Evolutionary conservation across 2,329 filamentous ascomycete species (phyloP), one percentile per base, ranked within the genome.

Genomic region (Ophiostoma montium): DNA sequence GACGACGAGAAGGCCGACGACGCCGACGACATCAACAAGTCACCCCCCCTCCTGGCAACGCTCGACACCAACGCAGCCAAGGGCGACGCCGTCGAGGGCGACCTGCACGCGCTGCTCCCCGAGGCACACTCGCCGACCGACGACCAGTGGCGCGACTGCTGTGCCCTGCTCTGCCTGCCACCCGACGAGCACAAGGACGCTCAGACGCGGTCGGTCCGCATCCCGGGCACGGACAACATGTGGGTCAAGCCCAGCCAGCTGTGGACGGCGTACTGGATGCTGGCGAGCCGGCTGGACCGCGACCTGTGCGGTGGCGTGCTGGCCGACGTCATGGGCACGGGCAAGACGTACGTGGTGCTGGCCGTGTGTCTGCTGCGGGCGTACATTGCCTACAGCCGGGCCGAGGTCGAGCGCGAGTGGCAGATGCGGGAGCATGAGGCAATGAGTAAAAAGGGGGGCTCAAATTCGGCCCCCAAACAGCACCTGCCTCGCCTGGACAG

Each of bases 321-420:
- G 36, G 57, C 57, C 30, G 57, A 58, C 35, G 55, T 55, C 33
- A 55, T 56, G 54, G 56, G 54, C 43, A 56, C 56, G 8, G 56
- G 54, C 42, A 57, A 57, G 51, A 55, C 56, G 11, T 55, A 56
- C n/a, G 48, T 56, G 13, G 53, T 52, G 12, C 51, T 57, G 18
- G 31, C 51, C 18, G 49, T 53, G 30, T 55, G 53, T 27, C 45
- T 56, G 5, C 38, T 57, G 47, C 50, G 53, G 13, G 54, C 53
- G 12, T 50, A 44, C 23, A 56, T 57, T 35, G 48, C 33, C n/a
- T 54, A 53, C 52, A 57, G 49, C 51, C 52, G 51, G 13, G 52
- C 56, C 44, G 55, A 57, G 43, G 56, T 57, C n/a, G 48, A 53
- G 53, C 50, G 52, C 7, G 56, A 57, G 47, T 57, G 56, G 56